Base-by-base conservation (phyloP, 2,329 filamentous ascomycete species). In the Exophiala sp. region DNA sequence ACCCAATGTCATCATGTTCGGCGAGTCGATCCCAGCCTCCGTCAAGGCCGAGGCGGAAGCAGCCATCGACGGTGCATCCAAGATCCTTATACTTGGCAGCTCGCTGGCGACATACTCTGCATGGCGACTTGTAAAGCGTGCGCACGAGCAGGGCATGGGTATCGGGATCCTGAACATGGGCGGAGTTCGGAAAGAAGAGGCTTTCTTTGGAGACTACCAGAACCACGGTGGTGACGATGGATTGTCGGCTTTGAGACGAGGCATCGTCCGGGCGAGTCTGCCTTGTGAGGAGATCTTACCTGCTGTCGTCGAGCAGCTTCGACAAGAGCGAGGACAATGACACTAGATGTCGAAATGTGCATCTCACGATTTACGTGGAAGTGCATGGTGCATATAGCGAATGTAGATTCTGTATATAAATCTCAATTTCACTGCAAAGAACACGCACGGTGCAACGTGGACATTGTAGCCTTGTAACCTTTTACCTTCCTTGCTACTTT, bases 1-100 rank as follows among this genome's bases (percentile, higher is more conserved):
- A 67, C 94, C 94, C 3, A 89, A 89, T 1, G 91, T 99, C 2
- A 85, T 91, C 64, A 96, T 97, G 90, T 97, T 97, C 69, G 94
- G 94, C 12, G 94, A 97, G 71, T 91, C 84, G 55, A 95, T 97
- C 46, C 76, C 82, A 0, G 70, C 73, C 1, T 65, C 72, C 1
- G 85, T 91, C 34, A 96, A 95, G 69, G 70, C 75, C 1, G 84
- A 84, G 0, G 92, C 91, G 1, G 91, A 97, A 66, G 74, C 83
- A 24, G 87, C 88, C 10, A 83, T 97, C 46, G 89, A 96, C 65
- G 79, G 80, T 24, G 88, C 90, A 1, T 84, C 84, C 5, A 82
- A 83, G 55, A 71, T 97, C 34, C 75, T 97, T 18, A 81, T 97
- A 7, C 70, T 97, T 12, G 94, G 91, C 3, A 96, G 89, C 34